phyloP scores from a whole-genome alignment of 306 rosid genomes.

The Medicago arabica region DNA sequence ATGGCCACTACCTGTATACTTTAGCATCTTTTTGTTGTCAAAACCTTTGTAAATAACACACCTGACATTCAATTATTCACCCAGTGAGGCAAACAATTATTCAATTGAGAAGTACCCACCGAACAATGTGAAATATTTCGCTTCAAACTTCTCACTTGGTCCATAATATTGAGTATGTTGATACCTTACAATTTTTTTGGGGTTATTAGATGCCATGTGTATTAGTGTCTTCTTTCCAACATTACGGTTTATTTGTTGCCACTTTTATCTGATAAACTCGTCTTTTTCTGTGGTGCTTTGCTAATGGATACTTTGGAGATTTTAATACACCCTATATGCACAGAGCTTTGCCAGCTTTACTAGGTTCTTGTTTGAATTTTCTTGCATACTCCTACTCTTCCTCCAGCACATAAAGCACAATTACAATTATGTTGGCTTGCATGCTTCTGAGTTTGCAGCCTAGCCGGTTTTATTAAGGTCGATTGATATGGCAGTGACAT shows the following conservation, averaged over 20 bases:
- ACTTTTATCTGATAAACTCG: neutral
- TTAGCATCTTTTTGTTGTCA: slow-evolving; percentile 29
- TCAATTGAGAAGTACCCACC: slow-evolving; percentile 13
- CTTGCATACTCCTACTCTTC: neutral
- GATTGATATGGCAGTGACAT: slow-evolving; percentile 1
- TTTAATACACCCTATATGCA: neutral
- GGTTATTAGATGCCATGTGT: neutral
- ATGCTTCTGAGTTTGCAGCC: neutral
- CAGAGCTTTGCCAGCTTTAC: slow-evolving; percentile 13
- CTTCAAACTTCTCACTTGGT: neutral
- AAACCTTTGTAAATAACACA: slow-evolving; percentile 10
- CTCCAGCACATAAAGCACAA: neutral
- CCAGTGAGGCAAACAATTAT: neutral
- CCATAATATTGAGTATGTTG: neutral
- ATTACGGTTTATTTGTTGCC: neutral
- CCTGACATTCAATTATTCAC: neutral
- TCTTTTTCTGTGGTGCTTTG: neutral
- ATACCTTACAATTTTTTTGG: neutral
- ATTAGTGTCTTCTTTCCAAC: neutral
- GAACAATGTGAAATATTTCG: slow-evolving; percentile 21
- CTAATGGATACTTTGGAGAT: neutral
- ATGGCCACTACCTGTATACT: neutral
- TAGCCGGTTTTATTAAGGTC: neutral
- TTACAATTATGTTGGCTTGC: neutral
- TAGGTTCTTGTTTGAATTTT: neutral